Conservation (phyloP, 2,329 filamentous ascomycete genomes). For the Penicillium sp. region DNA sequence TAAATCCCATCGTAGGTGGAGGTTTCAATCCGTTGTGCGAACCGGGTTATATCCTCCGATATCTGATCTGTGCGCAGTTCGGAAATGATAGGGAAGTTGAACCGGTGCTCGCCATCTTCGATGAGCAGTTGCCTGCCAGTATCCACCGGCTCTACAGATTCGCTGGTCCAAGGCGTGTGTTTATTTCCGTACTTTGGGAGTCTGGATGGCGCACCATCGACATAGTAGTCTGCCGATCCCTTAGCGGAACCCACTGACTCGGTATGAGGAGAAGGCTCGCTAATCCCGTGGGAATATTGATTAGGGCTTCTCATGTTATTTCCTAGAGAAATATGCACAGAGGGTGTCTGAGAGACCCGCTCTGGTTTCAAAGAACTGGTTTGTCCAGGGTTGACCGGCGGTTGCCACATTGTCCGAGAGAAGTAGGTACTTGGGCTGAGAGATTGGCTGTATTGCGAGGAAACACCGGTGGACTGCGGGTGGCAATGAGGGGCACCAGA, state of each 20-base stretch:
- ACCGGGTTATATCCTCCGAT: conserved; percentile 13
- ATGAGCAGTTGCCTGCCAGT: conserved; percentile 10
- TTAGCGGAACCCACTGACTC: conserved; percentile 21
- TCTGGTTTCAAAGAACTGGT: conserved; percentile 17
- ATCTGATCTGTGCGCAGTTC: conserved; percentile 17
- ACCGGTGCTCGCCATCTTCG: conserved; percentile 12
- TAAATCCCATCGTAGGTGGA: conserved; percentile 31
- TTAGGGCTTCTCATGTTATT: conserved; percentile 21
- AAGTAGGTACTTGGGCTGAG: conserved; percentile 18
- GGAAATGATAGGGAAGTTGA: conserved; percentile 27
- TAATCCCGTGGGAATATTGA: conserved; percentile 19
- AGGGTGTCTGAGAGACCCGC: conserved; percentile 20
- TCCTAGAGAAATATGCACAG: conserved; percentile 18
- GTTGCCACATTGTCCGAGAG: conserved; percentile 28
- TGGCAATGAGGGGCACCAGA: conserved; percentile 17
- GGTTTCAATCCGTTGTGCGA: conserved; percentile 20
- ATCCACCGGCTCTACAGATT: conserved; percentile 11
- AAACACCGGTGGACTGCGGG: conserved; percentile 7
- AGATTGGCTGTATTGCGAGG: conserved; percentile 21
- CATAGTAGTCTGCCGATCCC: conserved; percentile 28
- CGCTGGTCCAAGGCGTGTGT: conserved; percentile 15
- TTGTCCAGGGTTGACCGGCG: conserved; percentile 21
- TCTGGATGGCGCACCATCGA: conserved; percentile 27
- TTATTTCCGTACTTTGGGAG: conserved; percentile 29
- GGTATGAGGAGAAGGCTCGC: conserved; percentile 24